phyloP scores from a whole-genome alignment of 225 moss, liverwort and hornwort species.

The Straminergon stramineum region DNA sequence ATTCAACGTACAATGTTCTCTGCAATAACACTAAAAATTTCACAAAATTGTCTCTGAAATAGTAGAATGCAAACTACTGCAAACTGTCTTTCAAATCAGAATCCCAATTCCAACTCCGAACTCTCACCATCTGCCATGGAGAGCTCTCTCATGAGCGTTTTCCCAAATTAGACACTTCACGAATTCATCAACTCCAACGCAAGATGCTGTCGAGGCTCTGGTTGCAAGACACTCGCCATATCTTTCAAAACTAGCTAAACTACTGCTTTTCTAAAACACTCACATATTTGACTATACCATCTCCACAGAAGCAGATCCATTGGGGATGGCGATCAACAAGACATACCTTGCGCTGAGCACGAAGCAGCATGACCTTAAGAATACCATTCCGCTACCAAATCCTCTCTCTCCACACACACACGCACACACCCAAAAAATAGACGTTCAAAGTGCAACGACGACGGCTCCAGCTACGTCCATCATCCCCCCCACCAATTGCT shows the following conservation, averaged over 20 bases:
- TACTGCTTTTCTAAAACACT: too few relatives aligned
- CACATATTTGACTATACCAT: not conserved
- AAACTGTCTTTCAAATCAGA: not conserved
- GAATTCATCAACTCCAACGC: not conserved
- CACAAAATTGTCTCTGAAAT: not conserved
- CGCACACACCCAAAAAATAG: too few relatives aligned
- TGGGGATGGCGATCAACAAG: not conserved
- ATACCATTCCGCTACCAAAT: conserved; percentile 19
- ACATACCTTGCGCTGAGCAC: conserved; percentile 10
- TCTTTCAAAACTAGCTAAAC: not conserved
- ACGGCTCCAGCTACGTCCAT: not conserved
- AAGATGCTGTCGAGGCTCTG: not conserved
- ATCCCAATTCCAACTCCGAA: not conserved
- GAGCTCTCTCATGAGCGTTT: not conserved
- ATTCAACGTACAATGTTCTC: not conserved
- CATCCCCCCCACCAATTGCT: not conserved
- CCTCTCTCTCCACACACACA: not conserved
- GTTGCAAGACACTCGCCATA: not conserved
- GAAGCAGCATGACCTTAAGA: conserved; percentile 28
- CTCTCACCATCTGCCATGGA: not conserved
- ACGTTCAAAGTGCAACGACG: not conserved
- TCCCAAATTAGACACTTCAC: not conserved
- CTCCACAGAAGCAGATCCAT: not conserved
- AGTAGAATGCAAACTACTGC: not conserved
- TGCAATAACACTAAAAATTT: not conserved